Percentiles rank a stretch among this genome's conserved stretches.
phyloP scores from a whole-genome alignment of 495 filamentous ascomycete species.

The Cladorrhinum samala region DNA sequence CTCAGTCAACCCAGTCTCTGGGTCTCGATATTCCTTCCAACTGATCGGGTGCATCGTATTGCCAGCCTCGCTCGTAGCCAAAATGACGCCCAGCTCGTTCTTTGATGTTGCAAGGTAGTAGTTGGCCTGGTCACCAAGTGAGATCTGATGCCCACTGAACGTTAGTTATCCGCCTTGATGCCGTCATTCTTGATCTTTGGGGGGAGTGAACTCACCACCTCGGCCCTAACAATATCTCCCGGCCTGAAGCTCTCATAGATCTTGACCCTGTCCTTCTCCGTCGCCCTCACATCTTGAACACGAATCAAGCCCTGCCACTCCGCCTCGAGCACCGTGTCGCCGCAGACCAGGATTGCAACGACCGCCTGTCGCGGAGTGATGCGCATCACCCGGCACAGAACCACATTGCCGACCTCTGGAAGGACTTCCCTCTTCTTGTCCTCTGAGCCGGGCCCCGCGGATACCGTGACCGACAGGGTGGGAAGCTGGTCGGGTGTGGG shows the following conservation, averaged over 20 bases:
- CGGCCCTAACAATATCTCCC: slow-evolving; percentile 85
- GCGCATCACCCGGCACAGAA: slow-evolving; percentile 78
- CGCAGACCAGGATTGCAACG: slow-evolving; percentile 73
- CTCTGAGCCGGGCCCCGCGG: slow-evolving; percentile 21
- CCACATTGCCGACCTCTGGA: slow-evolving; percentile 69
- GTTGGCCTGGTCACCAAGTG: slow-evolving; percentile 84
- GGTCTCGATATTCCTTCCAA: slow-evolving; percentile 91
- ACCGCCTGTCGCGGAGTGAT: slow-evolving; percentile 77
- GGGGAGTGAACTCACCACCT: slow-evolving; percentile 61
- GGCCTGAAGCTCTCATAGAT: slow-evolving; percentile 87
- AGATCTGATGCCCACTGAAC: slow-evolving; percentile 52
- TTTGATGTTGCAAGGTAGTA: slow-evolving; percentile 87
- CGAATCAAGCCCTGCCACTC: slow-evolving; percentile 59
- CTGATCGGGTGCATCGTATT: slow-evolving; percentile 86
- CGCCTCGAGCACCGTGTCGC: slow-evolving; percentile 55
- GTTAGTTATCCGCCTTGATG: slow-evolving; percentile 12
- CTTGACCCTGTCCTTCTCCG: slow-evolving; percentile 91
- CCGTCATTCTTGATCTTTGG: not conserved
- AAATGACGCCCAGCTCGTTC: slow-evolving; percentile 89
- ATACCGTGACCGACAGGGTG: slow-evolving; percentile 33
- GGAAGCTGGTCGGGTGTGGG: slow-evolving; percentile 28
- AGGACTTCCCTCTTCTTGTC: slow-evolving; percentile 62
- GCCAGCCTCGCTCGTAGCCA: slow-evolving; percentile 83
- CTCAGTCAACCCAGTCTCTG: slow-evolving; percentile 71
- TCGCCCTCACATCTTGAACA: slow-evolving; percentile 85